These are phyloP conservation scores for Colletotrichum sansevieriae DNA, from an alignment of 2,329 filamentous ascomycete genomes.

Conservation along the genomic window DNA sequence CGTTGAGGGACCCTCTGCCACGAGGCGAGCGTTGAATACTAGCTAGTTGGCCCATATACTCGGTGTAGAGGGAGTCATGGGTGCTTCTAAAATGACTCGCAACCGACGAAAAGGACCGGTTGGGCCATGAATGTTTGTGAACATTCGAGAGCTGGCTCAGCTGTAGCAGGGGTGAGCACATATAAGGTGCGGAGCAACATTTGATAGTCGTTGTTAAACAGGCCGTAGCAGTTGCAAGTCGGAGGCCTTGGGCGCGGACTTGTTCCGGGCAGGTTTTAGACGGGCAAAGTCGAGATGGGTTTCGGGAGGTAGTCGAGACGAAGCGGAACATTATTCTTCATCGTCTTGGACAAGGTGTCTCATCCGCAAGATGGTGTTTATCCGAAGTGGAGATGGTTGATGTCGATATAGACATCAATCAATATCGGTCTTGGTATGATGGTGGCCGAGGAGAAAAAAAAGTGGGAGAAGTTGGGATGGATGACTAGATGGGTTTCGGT, in stretches of 20 bases:
- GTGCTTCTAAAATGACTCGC: conserved; percentile 37
- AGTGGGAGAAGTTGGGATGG: conserved; percentile 11
- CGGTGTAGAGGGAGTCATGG: conserved; percentile 13
- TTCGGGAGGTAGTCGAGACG: background rate
- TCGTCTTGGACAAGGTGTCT: background rate
- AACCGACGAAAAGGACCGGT: conserved; percentile 24
- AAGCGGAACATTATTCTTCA: background rate
- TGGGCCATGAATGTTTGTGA: conserved; percentile 12
- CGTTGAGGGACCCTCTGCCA: conserved; percentile 30
- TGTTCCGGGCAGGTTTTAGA: conserved; percentile 19
- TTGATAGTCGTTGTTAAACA: conserved; percentile 10
- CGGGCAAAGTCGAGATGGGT: conserved; percentile 7
- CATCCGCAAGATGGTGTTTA: conserved; percentile 11
- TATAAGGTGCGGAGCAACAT: conserved; percentile 26
- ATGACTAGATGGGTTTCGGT: conserved; percentile 39
- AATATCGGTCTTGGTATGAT: conserved; percentile 17
- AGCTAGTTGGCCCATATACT: background rate
- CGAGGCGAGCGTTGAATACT: conserved; percentile 31
- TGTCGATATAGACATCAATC: conserved; percentile 17
- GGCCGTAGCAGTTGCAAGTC: conserved; percentile 9
- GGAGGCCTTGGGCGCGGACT: conserved; percentile 20
- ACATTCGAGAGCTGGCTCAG: conserved; percentile 18
- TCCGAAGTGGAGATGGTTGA: conserved; percentile 11
- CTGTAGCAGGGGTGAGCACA: conserved; percentile 18
- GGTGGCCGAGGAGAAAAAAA: conserved; percentile 4